A percentile compares a stretch with the other conserved stretches of the same genome.
Conservation (phyloP, 495 filamentous ascomycete genomes). For the Podospora pseudocomata region DNA sequence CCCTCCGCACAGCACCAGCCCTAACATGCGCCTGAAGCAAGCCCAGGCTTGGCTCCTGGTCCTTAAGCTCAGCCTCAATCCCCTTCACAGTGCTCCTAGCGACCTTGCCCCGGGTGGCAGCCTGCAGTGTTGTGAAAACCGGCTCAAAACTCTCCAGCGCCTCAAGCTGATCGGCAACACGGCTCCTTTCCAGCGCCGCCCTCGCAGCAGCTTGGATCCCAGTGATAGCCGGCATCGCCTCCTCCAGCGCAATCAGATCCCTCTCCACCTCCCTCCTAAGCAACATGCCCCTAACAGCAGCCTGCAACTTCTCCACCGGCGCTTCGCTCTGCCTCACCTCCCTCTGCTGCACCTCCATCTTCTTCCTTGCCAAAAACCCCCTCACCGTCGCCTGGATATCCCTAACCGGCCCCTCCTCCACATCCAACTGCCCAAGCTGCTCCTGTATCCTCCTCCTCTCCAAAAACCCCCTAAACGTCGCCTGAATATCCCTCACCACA, state of each 20-base stretch:
- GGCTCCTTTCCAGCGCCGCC: slow-evolving; percentile 37
- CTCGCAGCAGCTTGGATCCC: slow-evolving; percentile 50
- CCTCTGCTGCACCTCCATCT: slow-evolving; percentile 49
- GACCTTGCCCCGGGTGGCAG: slow-evolving; percentile 44
- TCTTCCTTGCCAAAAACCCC: slow-evolving; percentile 53
- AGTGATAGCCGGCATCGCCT: slow-evolving; percentile 36
- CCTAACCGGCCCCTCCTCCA: slow-evolving; percentile 53
- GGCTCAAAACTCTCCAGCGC: slow-evolving; percentile 40
- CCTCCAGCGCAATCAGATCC: slow-evolving; percentile 38
- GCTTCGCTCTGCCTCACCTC: slow-evolving; percentile 47
- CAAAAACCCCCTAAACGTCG: slow-evolving; percentile 42
- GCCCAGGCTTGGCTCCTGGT: slow-evolving; percentile 33
- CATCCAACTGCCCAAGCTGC: slow-evolving; percentile 58
- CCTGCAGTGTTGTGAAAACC: slow-evolving; percentile 49
- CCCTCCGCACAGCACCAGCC: slow-evolving; percentile 47
- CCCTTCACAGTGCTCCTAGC: slow-evolving; percentile 40
- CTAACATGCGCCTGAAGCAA: slow-evolving; percentile 43
- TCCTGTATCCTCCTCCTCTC: slow-evolving; percentile 42
- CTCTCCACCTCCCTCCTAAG: slow-evolving; percentile 40
- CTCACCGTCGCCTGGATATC: slow-evolving; percentile 71
- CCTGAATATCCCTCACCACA: slow-evolving; percentile 65
- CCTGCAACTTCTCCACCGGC: slow-evolving; percentile 49
- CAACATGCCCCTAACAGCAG: slow-evolving; percentile 50
- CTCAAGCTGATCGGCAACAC: slow-evolving; percentile 36
- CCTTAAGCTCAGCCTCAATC: slow-evolving; percentile 38